Base-by-base conservation (phyloP, 78 protist genomes). In the Mastigamoeba balamuthi region DNA sequence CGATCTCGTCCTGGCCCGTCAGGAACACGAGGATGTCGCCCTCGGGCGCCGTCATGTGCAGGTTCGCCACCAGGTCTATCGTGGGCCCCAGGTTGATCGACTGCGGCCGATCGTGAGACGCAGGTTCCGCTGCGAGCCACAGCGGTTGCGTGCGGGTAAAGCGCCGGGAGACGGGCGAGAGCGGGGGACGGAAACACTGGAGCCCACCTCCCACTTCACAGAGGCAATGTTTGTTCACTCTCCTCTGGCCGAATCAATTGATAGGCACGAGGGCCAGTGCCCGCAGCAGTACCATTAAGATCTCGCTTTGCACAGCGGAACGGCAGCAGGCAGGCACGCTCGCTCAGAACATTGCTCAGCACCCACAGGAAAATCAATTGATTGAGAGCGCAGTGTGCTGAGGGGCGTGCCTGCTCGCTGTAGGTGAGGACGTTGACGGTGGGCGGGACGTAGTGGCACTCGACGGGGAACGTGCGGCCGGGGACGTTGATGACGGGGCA, bases 1-100 rank as follows among this genome's bases (percentile, higher is more conserved):
- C 94, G 75, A 94, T 92, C 29, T 94, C 97, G 9, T 93, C 96
- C 44, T 86, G 76, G 41, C 98, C 98, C 1, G 98, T 93, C 30
- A 94, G 69, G 63, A 94, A 94, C 6, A 88, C 94, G 6, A 94
- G 84, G 1, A 94, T 84, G 66, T 95, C 98, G 5, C 97, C 97
- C 3, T 73, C 75, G 9, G 30, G n/a, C 6, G 10, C 38, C 48
- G 84, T 92, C 65, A 85, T 71, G 43, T 88, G 95, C 1, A 90
- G 71, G 52, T 92, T 85, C 29, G 82, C 0, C 7, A 85, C 69
- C 10, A 92, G 43, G 29, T n/a, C 42, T 0, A 87, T 28, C 3
- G 82, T 44, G 1, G 82, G 70, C 17, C 75, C 81, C 28, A 90
- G 1, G 77, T 98, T 96, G 66, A 88, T 67, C 85, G 85, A 70